Percentiles rank a stretch among this genome's conserved stretches.
phyloP scores from a whole-genome alignment of 129 eudicot species.

The Smallanthus sonchifolius region DNA sequence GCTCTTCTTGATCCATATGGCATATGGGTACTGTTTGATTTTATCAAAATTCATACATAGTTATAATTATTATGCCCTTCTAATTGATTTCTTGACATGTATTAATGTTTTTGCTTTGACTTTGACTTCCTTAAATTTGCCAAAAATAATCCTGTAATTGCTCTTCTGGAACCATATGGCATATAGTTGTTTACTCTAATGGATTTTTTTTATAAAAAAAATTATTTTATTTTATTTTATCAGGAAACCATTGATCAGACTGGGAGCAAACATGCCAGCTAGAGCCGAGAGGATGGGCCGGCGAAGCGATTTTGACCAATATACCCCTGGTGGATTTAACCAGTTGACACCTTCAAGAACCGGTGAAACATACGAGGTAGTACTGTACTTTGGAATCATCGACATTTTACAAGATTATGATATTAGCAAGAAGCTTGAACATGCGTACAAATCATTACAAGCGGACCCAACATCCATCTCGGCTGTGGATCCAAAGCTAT shows the following conservation, averaged over 20 bases:
- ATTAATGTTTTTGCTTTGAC: slow-evolving; percentile 3
- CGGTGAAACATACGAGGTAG: slow-evolving; percentile 73
- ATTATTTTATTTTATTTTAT: neutral
- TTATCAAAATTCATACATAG: neutral
- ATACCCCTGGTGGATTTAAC: slow-evolving; percentile 54
- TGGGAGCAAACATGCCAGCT: slow-evolving; percentile 98
- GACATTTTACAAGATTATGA: slow-evolving; percentile 95
- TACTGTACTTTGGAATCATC: slow-evolving; percentile 93
- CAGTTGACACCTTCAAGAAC: slow-evolving; percentile 49
- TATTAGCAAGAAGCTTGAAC: slow-evolving; percentile 95
- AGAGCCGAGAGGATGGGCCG: slow-evolving; percentile 82
- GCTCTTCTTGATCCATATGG: slow-evolving; percentile 19
- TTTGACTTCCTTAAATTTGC: slow-evolving; percentile 6
- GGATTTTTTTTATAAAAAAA: neutral
- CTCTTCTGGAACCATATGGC: slow-evolving; percentile 23
- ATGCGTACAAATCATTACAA: slow-evolving; percentile 91
- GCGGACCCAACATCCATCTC: slow-evolving; percentile 88
- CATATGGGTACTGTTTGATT: slow-evolving; percentile 4
- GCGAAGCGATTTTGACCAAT: slow-evolving; percentile 83
- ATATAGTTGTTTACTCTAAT: neutral
- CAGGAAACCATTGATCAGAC: slow-evolving; percentile 85
- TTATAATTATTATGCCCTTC: neutral
- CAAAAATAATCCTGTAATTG: neutral
- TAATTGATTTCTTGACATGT: slow-evolving; percentile 26
- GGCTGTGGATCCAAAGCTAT: slow-evolving; percentile 94